phyloP scores from a whole-genome alignment of 2,329 filamentous ascomycete species.

The Alternaria conjuncta region DNA sequence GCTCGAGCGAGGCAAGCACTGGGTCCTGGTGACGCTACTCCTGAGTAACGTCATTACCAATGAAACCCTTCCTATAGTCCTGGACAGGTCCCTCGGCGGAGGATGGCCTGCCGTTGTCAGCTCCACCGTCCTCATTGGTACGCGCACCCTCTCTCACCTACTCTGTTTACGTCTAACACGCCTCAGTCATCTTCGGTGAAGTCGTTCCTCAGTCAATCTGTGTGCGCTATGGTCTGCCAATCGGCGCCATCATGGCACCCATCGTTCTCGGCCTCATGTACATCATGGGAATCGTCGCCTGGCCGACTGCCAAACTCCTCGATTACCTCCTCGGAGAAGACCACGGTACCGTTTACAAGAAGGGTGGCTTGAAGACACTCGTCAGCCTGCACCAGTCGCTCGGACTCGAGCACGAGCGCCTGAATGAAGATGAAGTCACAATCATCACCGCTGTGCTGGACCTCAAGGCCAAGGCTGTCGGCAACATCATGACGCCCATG shows the following conservation, averaged over 20 bases:
- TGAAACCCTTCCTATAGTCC: slow-evolving; percentile 87
- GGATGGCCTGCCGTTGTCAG: slow-evolving; percentile 93
- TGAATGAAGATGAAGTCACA: slow-evolving; percentile 97
- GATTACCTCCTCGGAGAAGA: slow-evolving; percentile 93
- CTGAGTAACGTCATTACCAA: slow-evolving; percentile 98
- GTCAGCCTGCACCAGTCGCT: slow-evolving; percentile 94
- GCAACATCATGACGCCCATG: slow-evolving; percentile 98
- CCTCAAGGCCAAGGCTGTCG: slow-evolving; percentile 93
- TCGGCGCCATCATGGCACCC: slow-evolving; percentile 91
- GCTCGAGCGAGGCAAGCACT: slow-evolving; percentile 90
- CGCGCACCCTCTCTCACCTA: slow-evolving; percentile 26
- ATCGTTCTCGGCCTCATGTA: slow-evolving; percentile 91
- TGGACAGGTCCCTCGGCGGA: slow-evolving; percentile 91
- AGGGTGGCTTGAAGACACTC: slow-evolving; percentile 93
- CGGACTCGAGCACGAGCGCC: slow-evolving; percentile 79
- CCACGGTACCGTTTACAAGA: slow-evolving; percentile 97
- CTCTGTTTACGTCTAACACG: not conserved
- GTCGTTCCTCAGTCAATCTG: slow-evolving; percentile 95
- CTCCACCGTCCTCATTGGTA: slow-evolving; percentile 93
- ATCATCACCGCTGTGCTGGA: slow-evolving; percentile 98
- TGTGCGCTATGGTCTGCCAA: slow-evolving; percentile 92
- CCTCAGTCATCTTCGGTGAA: slow-evolving; percentile 93
- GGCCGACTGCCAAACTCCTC: slow-evolving; percentile 93
- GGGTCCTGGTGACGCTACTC: slow-evolving; percentile 93
- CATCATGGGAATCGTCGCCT: slow-evolving; percentile 85